phyloP scores from a whole-genome alignment of 805 yeast genomes.

The Pichia membranifaciens region DNA sequence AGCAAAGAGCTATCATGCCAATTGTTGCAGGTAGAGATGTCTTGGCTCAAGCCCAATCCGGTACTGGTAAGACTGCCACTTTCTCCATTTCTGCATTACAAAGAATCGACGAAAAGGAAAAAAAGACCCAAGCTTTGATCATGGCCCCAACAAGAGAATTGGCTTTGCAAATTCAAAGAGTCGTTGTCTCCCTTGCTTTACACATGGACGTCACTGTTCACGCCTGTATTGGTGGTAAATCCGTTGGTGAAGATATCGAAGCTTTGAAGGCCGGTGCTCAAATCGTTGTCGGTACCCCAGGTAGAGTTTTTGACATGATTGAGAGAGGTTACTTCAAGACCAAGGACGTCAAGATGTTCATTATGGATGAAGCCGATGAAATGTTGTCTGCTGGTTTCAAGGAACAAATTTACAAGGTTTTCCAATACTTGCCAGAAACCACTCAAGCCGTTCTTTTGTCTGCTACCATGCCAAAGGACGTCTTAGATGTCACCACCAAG shows the following conservation, averaged over 20 bases:
- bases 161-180: constrained; percentile 89
- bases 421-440: constrained; percentile 73
- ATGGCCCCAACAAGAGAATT: constrained; percentile 95
- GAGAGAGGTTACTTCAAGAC: constrained; percentile 73
- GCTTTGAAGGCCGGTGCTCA: constrained; percentile 74
- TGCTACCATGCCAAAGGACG: constrained; percentile 91
- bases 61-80: constrained; percentile 99
- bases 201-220: constrained; percentile 81
- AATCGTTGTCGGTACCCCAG: constrained; percentile 95
- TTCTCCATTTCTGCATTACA: constrained; percentile 92
- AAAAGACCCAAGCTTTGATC: constrained; percentile 83
- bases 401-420: constrained; percentile 91
- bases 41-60: constrained; percentile 98
- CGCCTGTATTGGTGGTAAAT: constrained; percentile 93
- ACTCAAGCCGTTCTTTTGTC: constrained; percentile 92
- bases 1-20: constrained; percentile 94
- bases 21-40: constrained; percentile 92
- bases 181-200: constrained; percentile 79
- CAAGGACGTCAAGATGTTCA: constrained; percentile 76
- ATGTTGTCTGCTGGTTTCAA: constrained; percentile 88
- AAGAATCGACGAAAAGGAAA: constrained; percentile 63
- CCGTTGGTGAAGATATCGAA: constrained; percentile 73
- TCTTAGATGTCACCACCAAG: constrained; percentile 83
- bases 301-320: constrained; percentile 88
- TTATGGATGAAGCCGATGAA: constrained; percentile 97